A percentile compares a stretch with the other conserved stretches of the same genome.
These are phyloP conservation scores for Colletotrichum falcatum DNA, from an alignment of 2,329 filamentous ascomycete genomes.

Conservation along the genomic window DNA sequence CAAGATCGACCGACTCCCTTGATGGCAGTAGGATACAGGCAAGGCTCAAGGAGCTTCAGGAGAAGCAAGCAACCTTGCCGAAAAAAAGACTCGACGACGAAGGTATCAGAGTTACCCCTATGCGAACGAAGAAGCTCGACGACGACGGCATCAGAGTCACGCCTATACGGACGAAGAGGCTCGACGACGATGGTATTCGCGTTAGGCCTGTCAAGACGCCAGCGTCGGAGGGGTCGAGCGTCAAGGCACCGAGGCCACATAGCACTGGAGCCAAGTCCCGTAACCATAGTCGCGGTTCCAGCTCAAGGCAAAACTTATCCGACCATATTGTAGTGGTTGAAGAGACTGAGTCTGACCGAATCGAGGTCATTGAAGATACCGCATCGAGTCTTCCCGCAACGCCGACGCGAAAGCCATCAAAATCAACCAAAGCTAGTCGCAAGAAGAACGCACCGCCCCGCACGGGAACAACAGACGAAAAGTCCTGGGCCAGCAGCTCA, in stretches of 20 bases:
- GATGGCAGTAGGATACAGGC: constrained; percentile 46
- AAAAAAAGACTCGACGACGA: constrained; percentile 50
- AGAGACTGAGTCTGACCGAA: constrained; percentile 44
- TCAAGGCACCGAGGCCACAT: constrained; percentile 39
- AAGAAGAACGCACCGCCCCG: constrained; percentile 29
- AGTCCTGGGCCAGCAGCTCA: constrained; percentile 47
- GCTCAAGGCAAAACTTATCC: constrained; percentile 44
- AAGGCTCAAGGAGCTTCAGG: constrained; percentile 38
- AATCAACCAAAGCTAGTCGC: constrained; percentile 25
- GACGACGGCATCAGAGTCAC: constrained; percentile 60
- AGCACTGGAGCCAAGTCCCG: constrained; percentile 44
- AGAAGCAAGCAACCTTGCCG: constrained; percentile 31
- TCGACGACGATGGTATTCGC: constrained; percentile 51
- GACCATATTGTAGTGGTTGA: constrained; percentile 48
- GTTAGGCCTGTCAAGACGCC: constrained; percentile 44
- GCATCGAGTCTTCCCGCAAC: constrained; percentile 52
- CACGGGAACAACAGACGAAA: constrained; percentile 42
- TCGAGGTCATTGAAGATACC: constrained; percentile 51
- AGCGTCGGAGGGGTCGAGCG: constrained; percentile 30
- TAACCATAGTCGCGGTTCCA: constrained; percentile 42
- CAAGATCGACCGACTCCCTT: constrained; percentile 50
- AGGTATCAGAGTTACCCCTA: constrained; percentile 59
- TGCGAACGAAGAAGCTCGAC: constrained; percentile 48
- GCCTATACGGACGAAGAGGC: constrained; percentile 51
- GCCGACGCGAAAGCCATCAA: constrained; percentile 48